Percentiles rank a stretch among this genome's conserved stretches.
Evolutionary conservation across 2,329 filamentous ascomycete species (phyloP).

Genomic region (Tothia fuscella): DNA sequence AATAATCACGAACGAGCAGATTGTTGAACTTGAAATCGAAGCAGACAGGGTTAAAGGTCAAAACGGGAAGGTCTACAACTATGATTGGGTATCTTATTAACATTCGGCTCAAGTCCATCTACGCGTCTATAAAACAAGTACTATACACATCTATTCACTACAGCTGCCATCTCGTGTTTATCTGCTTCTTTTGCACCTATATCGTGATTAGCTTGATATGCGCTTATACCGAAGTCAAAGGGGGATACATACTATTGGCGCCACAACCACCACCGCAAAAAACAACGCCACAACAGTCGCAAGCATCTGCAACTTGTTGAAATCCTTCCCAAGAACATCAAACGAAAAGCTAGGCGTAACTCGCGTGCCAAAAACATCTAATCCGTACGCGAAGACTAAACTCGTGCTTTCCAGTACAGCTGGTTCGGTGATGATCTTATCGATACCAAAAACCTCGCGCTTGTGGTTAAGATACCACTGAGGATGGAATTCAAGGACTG

Average conservation of each 20-base stretch:
- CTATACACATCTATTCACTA: slow-evolving; percentile 3
- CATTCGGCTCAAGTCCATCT: too few species aligned
- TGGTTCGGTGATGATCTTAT: slow-evolving; percentile 60
- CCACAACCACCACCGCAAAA: slow-evolving; percentile 74
- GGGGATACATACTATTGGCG: slow-evolving; percentile 2
- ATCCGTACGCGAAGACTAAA: slow-evolving; percentile 70
- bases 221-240: neutral
- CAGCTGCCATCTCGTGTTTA: slow-evolving; percentile 51
- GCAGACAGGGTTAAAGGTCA: too few species aligned
- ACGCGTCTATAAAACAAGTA: too few species aligned
- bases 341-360: slow-evolving; percentile 82
- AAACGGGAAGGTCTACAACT: too few species aligned
- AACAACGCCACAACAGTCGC: slow-evolving; percentile 70
- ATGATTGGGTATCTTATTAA: too few species aligned
- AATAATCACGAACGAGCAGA: too few species aligned
- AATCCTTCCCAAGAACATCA: slow-evolving; percentile 84
- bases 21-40: too few species aligned
- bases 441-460: slow-evolving; percentile 67
- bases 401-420: slow-evolving; percentile 85
- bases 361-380: slow-evolving; percentile 79
- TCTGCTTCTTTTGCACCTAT: slow-evolving; percentile 50
- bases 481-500: slow-evolving; percentile 72
- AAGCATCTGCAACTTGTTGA: slow-evolving; percentile 79
- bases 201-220: slow-evolving; percentile 15
- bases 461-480: slow-evolving; percentile 70